Evolutionary conservation across 1,284 basidiomycete species (phyloP), one percentile per base, ranked within the genome.

Genomic region (Puccinia novopanici): DNA sequence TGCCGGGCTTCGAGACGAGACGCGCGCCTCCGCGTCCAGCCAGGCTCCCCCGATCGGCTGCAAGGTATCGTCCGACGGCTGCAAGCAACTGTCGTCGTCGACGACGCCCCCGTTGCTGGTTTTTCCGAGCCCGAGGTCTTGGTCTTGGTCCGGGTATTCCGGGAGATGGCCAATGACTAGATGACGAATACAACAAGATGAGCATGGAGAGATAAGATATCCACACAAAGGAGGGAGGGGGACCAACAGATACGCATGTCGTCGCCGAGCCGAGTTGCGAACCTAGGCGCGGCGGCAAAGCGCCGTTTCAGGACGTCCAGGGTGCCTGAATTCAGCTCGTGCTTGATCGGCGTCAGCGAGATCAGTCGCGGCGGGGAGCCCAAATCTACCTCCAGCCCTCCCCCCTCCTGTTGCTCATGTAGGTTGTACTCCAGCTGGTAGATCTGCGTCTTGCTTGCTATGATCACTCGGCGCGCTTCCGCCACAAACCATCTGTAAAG

Each of bases 21-120:
- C 70, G 5, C 34, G 59, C n/a, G 65, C 71, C 0, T 71, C 70
- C 6, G 65, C 55, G 42, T 71, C 77, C 17, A 80, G 61, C 77
- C 77, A 80, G 42, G 77, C 77, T 8, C 77, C 77, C 3, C 70
- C 77, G 15, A 80, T 80, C n/a, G 77, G 77, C 55, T 80, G 77
- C 12, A 80, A 52, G 2, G 24, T 19, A 48, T 78, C 76, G 1
- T n/a, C 34, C 40, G 34, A 54, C 8, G 8, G 17, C 6, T n/a
- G 24, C 13, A 2, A 12, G 22, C 8, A 54, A 19, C 52, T 54
- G 12, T 61, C 19, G 12, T 34, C 65, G 8, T 48, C 63, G 17
- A 40, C 19, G 34, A 40, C 61, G 6, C 52, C 50, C 17, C 52
- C 54, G 40, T 48, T 45, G 17, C 3, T 45, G 12, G 24, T 9